Evolutionary conservation across 2,329 filamentous ascomycete species (phyloP).

Genomic region (Clonostachys byssicola): DNA sequence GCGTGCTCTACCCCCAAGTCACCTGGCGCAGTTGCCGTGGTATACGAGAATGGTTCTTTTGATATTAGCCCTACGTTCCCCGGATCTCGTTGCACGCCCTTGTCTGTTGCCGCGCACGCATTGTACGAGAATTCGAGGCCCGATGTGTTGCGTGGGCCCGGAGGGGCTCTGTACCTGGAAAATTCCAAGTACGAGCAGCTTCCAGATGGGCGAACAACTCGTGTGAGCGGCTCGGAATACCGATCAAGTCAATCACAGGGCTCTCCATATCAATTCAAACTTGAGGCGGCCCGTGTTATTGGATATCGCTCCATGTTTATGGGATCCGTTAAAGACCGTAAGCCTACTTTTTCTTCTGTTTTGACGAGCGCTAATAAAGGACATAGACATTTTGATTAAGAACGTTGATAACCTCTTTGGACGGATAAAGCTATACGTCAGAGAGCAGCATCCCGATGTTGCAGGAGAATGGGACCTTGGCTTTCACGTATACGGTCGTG

Average conservation of each 20-base stretch:
- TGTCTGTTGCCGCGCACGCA: constrained; percentile 46
- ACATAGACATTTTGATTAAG: constrained; percentile 19
- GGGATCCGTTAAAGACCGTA: constrained; percentile 15
- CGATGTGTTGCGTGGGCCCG: constrained; percentile 43
- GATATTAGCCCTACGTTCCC: constrained; percentile 37
- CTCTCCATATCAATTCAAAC: constrained; percentile 36
- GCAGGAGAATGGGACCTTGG: constrained; percentile 6
- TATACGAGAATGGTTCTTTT: constrained; percentile 35
- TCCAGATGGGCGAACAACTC: neutral
- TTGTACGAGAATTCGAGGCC: constrained; percentile 51
- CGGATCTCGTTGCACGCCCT: constrained; percentile 33
- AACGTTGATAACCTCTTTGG: constrained; percentile 25
- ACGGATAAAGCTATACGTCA: constrained; percentile 7
- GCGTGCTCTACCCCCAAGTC: constrained; percentile 42
- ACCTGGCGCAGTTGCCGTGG: constrained; percentile 29
- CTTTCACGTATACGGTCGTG: constrained; percentile 33
- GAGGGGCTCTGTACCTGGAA: constrained; percentile 44
- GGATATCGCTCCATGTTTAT: constrained; percentile 38
- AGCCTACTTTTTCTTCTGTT: neutral
- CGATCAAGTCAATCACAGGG: constrained; percentile 7
- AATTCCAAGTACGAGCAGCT: constrained; percentile 20
- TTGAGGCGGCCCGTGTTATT: constrained; percentile 34
- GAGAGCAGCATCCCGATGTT: constrained; percentile 3
- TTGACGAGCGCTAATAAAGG: neutral
- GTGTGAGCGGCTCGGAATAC: constrained; percentile 14